Evolutionary conservation across 768 basidiomycete species (phyloP), one percentile per base, ranked within the genome.

Genomic region (Boletellus sp.): DNA sequence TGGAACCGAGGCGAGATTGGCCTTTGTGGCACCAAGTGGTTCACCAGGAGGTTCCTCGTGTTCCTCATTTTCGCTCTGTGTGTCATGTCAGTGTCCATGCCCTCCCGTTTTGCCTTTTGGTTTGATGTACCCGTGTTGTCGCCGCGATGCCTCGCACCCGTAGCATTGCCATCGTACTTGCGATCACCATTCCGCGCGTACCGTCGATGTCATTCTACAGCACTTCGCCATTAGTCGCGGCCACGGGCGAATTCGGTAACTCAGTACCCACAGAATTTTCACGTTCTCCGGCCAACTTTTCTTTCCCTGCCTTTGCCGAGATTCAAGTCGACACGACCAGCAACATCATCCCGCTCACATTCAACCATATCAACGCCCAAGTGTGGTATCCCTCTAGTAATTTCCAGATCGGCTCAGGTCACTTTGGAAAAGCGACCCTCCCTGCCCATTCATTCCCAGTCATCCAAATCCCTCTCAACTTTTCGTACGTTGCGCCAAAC

Each of bases 211-310:
- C 76, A 3, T 82, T 94, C 63, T 81, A 84, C 58, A 69, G 69
- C 15, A 55, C 66, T 10, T 66, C 69, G 6, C 90, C 91, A 1
- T 77, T 94, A 42, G 60, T 64, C 12, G 65, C 70, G n/a, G 85
- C 85, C 10, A 78, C 83, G 0, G 81, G 80, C 20, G 57, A 52
- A 32, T 90, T 78, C 73, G 78, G 79, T 42, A 58, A 71, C 17
- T 76, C 78, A 6, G 71, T 89, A 39, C 77, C 80, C 2, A 76
- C 75, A 1, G 65, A 70, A 32, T 95, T 97, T 72, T 83, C 78
- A 32, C 81, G 89, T 50, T 67, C 74, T 1, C 93, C 92, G 0
- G 84, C 94, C 47, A 95, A 95, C 69, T 97, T 95, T 69, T 81
- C 86, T 32, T 97, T 97, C 76, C 80, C 87, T 3, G 90, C 84